Base-by-base conservation (phyloP, 352 stramenopile species). In the Pythium utonaiense region DNA sequence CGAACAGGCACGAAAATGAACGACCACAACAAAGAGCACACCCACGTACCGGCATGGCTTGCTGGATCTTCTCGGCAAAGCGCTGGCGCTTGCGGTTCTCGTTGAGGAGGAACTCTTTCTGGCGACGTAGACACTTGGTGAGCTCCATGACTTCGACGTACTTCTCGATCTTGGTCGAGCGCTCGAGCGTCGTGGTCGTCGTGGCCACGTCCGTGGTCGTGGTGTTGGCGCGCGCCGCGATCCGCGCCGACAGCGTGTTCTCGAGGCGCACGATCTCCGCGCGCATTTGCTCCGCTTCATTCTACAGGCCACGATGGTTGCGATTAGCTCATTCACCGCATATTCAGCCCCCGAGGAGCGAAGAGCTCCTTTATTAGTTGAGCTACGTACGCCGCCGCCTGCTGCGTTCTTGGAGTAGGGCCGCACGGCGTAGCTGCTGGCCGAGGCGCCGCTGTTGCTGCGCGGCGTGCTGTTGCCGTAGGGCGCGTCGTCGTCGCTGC, bases 101-200 rank as follows among this genome's bases (percentile, higher is more conserved):
- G 31, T 77, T 91, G 27, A 93, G 62, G n/a, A 93, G 36, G 36
- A 91, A 93, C 73, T 93, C 80, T 57, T 93, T 91, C 57, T 93
- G 83, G 31, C 83, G 83, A 28, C 83, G 83, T 53, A 93, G 67
- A 71, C 83, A 93, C 69, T 93, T 93, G 64, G 81, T 93, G 24
- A 93, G 77, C 44, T 93, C 83, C 83, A 93, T 91, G 22, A 91
- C 80, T 60, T 93, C 83, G 50, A 91, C 80, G 71, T 93, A 93
- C 57, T 93, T 93, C 53, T 93, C 83, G 50, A 93, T 93, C 62
- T 91, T 91, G 60, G 70, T 85, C 47, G 81, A 90, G 42, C 83
- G 83, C 71, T 92, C 83, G 10, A 92, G 70, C 28, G 83, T 73
- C 53, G 86, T 74, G 34, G 83, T 81, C 8, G 75, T 74, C 58